Conservation (phyloP, 2,329 filamentous ascomycete genomes). For the Furcasterigmium furcatum region DNA sequence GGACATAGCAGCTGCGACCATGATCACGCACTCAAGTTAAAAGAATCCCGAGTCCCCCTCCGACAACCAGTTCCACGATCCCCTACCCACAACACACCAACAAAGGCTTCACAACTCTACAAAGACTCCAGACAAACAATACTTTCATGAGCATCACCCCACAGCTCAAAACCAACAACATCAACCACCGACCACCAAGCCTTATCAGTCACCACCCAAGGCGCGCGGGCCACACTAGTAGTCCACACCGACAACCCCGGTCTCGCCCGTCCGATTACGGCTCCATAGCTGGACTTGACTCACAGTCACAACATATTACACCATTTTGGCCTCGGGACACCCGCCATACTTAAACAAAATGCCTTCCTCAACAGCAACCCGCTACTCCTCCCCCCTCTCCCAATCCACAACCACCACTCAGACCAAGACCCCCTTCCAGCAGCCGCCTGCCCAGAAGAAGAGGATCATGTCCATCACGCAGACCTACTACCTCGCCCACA, state of each 20-base stretch:
- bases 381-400: not conserved
- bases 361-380: not conserved
- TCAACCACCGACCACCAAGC: not conserved
- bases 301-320: constrained; percentile 4
- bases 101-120: too few species aligned
- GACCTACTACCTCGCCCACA: constrained; percentile 97
- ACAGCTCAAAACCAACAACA: not conserved
- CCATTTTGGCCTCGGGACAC: not conserved
- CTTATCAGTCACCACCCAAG: not conserved
- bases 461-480: constrained; percentile 97
- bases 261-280: constrained; percentile 3
- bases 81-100: not conserved
- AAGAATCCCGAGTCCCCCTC: constrained; percentile 1
- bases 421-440: constrained; percentile 26
- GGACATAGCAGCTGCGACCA: not conserved
- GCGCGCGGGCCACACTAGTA: not conserved
- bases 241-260: not conserved
- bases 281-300: constrained; percentile 4
- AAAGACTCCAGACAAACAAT: too few species aligned
- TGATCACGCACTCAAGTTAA: not conserved
- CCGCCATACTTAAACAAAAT: constrained; percentile 3
- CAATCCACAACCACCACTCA: constrained; percentile 1
- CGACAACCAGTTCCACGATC: not conserved
- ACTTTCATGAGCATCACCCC: not conserved
- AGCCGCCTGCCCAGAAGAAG: constrained; percentile 41